Conservation (phyloP, 2,329 filamentous ascomycete genomes). For the Penicillium decumbens region DNA sequence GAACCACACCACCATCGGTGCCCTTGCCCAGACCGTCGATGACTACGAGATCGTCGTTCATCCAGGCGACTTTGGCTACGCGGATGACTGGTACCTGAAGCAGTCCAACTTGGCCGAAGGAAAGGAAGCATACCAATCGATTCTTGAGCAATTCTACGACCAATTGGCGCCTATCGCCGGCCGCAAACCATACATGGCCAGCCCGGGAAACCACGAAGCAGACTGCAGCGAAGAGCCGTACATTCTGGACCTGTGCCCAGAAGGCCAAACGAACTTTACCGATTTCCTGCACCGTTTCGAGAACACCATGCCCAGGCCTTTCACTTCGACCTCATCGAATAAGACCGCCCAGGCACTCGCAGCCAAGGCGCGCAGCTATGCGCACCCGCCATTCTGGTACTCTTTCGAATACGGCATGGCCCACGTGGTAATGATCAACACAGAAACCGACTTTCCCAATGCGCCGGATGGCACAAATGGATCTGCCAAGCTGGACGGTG, state of each 20-base stretch:
- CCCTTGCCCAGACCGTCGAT: constrained; percentile 49
- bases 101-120: constrained; percentile 47
- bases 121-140: constrained; percentile 52
- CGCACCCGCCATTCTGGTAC: constrained; percentile 57
- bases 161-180: constrained; percentile 53
- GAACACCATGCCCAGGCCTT: constrained; percentile 50
- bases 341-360: constrained; percentile 42
- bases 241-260: constrained; percentile 24
- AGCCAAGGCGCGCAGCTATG: constrained; percentile 43
- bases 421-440: constrained; percentile 54
- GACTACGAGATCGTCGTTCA: constrained; percentile 51
- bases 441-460: constrained; percentile 53
- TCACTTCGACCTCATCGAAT: constrained; percentile 47
- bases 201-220: constrained; percentile 58
- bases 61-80: constrained; percentile 52
- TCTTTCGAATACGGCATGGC: constrained; percentile 58
- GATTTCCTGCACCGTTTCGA: constrained; percentile 56
- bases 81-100: constrained; percentile 54
- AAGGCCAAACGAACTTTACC: constrained; percentile 58
- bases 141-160: constrained; percentile 55
- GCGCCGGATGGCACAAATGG: constrained; percentile 47
- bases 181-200: constrained; percentile 54
- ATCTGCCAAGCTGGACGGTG: constrained; percentile 42
- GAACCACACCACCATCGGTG: constrained; percentile 57
- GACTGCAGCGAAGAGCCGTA: constrained; percentile 40